Conservation (phyloP, 2,329 filamentous ascomycete species). For the Monosporascus sp. region DNA sequence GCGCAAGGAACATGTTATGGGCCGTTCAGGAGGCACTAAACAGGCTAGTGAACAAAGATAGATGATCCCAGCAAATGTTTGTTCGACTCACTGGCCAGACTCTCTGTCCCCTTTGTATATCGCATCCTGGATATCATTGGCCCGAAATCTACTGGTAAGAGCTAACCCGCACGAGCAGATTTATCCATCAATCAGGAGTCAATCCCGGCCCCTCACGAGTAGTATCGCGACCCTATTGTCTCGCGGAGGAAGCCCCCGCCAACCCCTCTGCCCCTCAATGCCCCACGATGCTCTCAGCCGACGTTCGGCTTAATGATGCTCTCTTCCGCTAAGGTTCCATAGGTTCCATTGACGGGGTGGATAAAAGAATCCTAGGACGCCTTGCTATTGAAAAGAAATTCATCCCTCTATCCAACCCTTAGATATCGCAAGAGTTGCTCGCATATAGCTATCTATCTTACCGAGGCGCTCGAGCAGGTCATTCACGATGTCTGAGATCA, state of each 20-base stretch:
- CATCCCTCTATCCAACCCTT: not conserved
- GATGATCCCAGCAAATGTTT: no score
- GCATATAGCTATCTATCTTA: not conserved
- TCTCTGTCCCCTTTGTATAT: not conserved
- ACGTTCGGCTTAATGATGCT: not conserved
- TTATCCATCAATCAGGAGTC: conserved; percentile 28
- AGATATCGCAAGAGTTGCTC: not conserved
- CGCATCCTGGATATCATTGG: not conserved
- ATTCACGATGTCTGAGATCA: conserved; percentile 49
- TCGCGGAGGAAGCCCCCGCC: not conserved
- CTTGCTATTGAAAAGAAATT: not conserved
- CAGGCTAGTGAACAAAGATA: no score
- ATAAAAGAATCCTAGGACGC: not conserved
- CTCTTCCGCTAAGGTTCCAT: not conserved
- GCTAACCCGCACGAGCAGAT: conserved; percentile 9
- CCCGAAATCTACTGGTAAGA: conserved; percentile 1
- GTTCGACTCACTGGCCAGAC: not conserved
- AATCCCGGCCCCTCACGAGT: not conserved
- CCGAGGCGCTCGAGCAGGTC: not conserved
- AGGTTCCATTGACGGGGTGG: not conserved
- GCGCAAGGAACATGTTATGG: no score
- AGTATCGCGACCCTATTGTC: conserved; percentile 1
- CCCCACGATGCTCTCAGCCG: not conserved
- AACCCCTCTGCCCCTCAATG: not conserved
- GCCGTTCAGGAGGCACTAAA: no score